A percentile compares a stretch with the other conserved stretches of the same genome.
These are phyloP conservation scores for Termitomyces sp. DNA, from an alignment of 768 basidiomycete species.

Conservation along the genomic window DNA sequence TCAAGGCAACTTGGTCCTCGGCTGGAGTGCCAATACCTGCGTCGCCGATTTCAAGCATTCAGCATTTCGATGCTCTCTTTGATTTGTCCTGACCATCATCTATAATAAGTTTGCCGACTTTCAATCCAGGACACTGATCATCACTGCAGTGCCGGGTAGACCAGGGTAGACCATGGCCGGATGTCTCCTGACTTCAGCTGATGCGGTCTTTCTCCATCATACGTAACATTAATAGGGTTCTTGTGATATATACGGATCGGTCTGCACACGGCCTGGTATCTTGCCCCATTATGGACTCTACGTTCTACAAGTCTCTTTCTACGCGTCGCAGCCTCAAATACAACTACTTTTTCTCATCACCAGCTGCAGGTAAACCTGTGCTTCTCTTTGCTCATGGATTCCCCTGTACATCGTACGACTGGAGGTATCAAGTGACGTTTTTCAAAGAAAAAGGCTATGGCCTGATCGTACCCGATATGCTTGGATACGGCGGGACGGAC, in stretches of 20 bases:
- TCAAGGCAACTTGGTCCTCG: too few relatives aligned
- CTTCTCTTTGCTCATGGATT: conserved; percentile 46
- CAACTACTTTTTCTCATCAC: conserved; percentile 30
- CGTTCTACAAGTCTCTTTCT: conserved; percentile 26
- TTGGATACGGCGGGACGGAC: conserved; percentile 50
- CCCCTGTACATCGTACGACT: conserved; percentile 37
- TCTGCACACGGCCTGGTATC: background rate
- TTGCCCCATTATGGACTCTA: conserved; percentile 11
- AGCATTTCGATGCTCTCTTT: background rate
- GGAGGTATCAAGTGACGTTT: conserved; percentile 37
- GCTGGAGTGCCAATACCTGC: too few relatives aligned
- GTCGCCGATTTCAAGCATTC: background rate
- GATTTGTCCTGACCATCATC: background rate
- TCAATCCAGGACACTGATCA: background rate
- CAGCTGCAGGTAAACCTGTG: conserved; percentile 26
- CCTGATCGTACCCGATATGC: conserved; percentile 47
- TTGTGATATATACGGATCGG: too few relatives aligned
- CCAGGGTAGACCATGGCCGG: background rate
- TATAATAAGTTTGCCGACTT: too few relatives aligned
- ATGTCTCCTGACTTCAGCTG: background rate
- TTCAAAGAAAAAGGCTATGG: conserved; percentile 39
- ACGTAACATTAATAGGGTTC: too few relatives aligned
- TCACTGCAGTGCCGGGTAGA: background rate
- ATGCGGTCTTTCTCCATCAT: background rate
- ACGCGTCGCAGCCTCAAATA: conserved; percentile 34